Evolutionary conservation across 805 yeast genomes (phyloP).

Genomic region (Yamadazyma paraphyllophila): DNA sequence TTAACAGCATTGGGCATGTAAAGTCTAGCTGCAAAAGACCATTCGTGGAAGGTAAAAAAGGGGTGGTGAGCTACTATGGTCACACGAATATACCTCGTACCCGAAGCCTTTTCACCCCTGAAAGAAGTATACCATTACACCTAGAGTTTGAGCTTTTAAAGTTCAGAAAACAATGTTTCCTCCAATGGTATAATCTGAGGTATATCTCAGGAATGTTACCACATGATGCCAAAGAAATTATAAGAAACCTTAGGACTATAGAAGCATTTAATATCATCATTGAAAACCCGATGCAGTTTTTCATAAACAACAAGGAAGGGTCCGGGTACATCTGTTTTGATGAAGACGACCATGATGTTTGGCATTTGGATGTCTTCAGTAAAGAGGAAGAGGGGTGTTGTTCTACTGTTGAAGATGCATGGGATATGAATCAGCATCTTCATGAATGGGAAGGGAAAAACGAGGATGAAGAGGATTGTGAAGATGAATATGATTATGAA

Average conservation of each 20-base stretch:
- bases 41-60: not conserved
- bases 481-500: too few species aligned
- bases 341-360: not conserved
- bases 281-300: not conserved
- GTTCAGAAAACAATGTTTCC: not conserved
- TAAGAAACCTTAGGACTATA: not conserved
- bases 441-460: too few species aligned
- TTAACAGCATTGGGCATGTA: constrained; percentile 50
- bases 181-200: not conserved
- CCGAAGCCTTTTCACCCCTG: not conserved
- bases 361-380: not conserved
- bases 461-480: too few species aligned
- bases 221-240: not conserved
- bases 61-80: not conserved
- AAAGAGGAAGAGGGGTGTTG: not conserved
- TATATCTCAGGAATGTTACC: not conserved
- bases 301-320: not conserved
- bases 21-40: constrained; percentile 1
- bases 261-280: not conserved
- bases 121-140: not conserved
- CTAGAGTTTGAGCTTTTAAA: not conserved
- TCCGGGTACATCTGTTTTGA: not conserved
- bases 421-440: not conserved
- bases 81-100: not conserved
- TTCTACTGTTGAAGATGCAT: not conserved